phyloP scores from a whole-genome alignment of 202 grass and related monocot genomes.

The Zizania palustris region DNA sequence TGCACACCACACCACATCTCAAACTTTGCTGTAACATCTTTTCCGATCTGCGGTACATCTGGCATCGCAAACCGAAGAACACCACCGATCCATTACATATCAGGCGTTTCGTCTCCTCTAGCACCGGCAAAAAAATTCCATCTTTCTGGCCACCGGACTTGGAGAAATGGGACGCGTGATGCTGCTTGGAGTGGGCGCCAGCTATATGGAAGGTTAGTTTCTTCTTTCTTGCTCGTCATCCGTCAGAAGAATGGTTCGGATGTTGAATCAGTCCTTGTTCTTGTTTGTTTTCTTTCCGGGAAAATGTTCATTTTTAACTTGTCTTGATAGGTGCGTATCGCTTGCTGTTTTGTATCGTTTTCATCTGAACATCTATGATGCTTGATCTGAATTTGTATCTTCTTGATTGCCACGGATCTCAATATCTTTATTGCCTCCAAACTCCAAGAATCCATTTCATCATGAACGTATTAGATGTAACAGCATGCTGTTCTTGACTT shows the following conservation, averaged over 20 bases:
- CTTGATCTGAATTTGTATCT: conserved; percentile 42
- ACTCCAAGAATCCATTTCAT: conserved; percentile 20
- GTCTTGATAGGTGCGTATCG: conserved; percentile 37
- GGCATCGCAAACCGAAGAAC: conserved; percentile 28
- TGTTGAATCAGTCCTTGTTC: conserved; percentile 40
- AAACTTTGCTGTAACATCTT: conserved; percentile 32
- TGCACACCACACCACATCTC: conserved; percentile 38
- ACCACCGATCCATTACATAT: conserved; percentile 35
- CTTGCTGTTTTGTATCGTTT: conserved; percentile 24
- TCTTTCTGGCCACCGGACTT: conserved; percentile 39
- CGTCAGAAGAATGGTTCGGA: conserved; percentile 15
- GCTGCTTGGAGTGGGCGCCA: conserved; percentile 50
- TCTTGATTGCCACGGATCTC: conserved; percentile 48
- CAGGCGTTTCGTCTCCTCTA: conserved; percentile 29
- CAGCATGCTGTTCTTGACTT: conserved; percentile 31
- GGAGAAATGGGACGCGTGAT: conserved; percentile 33
- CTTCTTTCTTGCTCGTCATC: conserved; percentile 36
- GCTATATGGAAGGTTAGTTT: conserved; percentile 54
- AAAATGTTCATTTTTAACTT: conserved; percentile 18
- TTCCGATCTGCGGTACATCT: conserved; percentile 51
- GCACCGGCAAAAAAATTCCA: conserved; percentile 30
- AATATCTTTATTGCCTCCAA: conserved; percentile 21
- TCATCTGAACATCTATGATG: conserved; percentile 21
- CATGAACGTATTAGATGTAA: conserved; percentile 16
- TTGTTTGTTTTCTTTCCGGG: not conserved